These are phyloP conservation scores for Rutstroemia sydowiana DNA, from an alignment of 2,329 filamentous ascomycete genomes.

Conservation along the genomic window DNA sequence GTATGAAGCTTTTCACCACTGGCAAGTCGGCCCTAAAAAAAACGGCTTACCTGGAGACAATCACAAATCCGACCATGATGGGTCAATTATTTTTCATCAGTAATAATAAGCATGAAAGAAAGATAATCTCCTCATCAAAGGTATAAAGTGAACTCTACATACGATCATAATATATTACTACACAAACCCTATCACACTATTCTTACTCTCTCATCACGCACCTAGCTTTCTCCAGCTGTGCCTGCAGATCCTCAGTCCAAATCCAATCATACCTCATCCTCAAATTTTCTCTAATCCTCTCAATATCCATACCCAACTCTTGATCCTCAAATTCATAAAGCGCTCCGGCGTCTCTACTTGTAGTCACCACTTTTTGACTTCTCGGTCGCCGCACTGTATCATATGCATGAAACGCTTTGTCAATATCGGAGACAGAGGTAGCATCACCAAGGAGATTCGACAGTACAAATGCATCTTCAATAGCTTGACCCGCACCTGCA, in stretches of 20 bases:
- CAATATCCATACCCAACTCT: conserved; percentile 30
- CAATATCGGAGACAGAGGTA: conserved; percentile 29
- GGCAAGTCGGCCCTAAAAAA: too few relatives aligned
- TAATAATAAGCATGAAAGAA: too few relatives aligned
- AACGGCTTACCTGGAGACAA: too few relatives aligned
- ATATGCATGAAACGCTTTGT: conserved; percentile 43
- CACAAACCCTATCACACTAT: neutral
- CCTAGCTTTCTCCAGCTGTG: conserved; percentile 33
- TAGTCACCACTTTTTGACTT: conserved; percentile 27
- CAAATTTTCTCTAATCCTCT: conserved; percentile 32
- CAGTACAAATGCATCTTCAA: conserved; percentile 45
- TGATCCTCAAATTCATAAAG: conserved; percentile 41
- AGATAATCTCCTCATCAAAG: too few relatives aligned
- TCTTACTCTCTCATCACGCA: conserved; percentile 25
- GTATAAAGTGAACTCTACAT: too few relatives aligned
- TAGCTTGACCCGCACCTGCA: conserved; percentile 46
- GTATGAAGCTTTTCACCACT: too few relatives aligned
- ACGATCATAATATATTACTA: neutral
- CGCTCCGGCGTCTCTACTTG: conserved; percentile 22
- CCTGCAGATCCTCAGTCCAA: conserved; percentile 31
- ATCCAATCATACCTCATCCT: conserved; percentile 32
- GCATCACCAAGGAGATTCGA: conserved; percentile 41
- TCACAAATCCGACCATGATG: too few relatives aligned
- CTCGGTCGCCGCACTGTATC: conserved; percentile 39
- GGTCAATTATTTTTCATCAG: too few relatives aligned